Conservation (phyloP, 2,329 filamentous ascomycete genomes). For the Gnomoniopsis smithogilvyi region DNA sequence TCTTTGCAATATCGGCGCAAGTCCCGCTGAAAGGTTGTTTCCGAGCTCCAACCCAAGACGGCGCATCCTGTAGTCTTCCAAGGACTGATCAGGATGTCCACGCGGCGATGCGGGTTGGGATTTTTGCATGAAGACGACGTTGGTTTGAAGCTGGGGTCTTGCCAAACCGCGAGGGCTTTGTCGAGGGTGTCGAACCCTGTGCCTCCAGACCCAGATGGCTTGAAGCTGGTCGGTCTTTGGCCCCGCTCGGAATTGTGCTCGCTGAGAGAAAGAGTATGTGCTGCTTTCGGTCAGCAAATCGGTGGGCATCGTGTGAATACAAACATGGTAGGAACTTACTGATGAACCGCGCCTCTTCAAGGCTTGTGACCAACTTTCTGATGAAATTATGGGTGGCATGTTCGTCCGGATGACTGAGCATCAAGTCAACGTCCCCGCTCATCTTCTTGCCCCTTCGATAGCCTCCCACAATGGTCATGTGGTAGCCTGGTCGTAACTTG, state of each 20-base stretch:
- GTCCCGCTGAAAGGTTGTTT: conserved; percentile 86
- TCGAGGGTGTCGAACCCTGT: conserved; percentile 83
- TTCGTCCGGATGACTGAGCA: conserved; percentile 77
- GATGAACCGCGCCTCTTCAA: conserved; percentile 69
- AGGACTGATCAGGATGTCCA: conserved; percentile 87
- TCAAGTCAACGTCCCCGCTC: conserved; percentile 80
- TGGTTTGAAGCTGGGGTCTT: conserved; percentile 54
- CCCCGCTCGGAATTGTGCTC: conserved; percentile 68
- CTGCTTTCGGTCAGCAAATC: not conserved
- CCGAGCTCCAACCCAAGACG: conserved; percentile 83
- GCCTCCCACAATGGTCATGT: conserved; percentile 69
- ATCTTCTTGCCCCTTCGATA: conserved; percentile 74
- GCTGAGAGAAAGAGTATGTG: conserved; percentile 40
- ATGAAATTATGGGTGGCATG: conserved; percentile 67
- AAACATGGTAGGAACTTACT: conserved; percentile 31
- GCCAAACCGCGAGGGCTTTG: conserved; percentile 92
- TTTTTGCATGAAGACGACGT: conserved; percentile 50
- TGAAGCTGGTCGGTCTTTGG: conserved; percentile 58
- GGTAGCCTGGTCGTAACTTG: conserved; percentile 51
- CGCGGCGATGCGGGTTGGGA: conserved; percentile 73
- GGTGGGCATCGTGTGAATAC: not conserved
- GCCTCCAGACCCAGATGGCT: conserved; percentile 35
- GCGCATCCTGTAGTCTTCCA: conserved; percentile 90
- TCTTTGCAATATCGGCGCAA: conserved; percentile 75
- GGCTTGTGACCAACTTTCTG: conserved; percentile 62